These are phyloP conservation scores for Rhodotorula babjevae DNA, from an alignment of 768 basidiomycete genomes.

Conservation along the genomic window DNA sequence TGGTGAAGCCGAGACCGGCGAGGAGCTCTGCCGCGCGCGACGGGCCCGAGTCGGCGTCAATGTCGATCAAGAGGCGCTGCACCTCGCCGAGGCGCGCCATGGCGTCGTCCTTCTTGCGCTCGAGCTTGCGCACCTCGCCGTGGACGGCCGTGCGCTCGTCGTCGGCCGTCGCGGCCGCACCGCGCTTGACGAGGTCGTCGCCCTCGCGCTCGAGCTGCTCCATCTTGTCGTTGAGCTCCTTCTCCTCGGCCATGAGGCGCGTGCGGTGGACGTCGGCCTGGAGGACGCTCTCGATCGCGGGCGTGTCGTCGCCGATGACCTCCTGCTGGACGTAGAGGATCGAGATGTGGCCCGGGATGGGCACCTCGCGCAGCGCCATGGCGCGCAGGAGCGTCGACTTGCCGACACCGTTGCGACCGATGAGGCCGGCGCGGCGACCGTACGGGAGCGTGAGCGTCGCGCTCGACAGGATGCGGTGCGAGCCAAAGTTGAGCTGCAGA, in stretches of 20 bases:
- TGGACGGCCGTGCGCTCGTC: constrained; percentile 52
- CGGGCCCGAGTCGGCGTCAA: constrained; percentile 98
- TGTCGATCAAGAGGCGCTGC: constrained; percentile 84
- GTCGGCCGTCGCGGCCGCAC: neutral
- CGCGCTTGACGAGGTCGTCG: constrained; percentile 19
- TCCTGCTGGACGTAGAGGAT: constrained; percentile 99
- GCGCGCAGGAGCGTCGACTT: constrained; percentile 93
- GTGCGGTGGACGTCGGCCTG: constrained; percentile 99
- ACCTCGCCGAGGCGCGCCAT: constrained; percentile 73
- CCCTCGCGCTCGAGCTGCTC: constrained; percentile 42
- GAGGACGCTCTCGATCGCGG: constrained; percentile 88
- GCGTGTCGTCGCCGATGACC: constrained; percentile 88
- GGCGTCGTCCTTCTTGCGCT: constrained; percentile 46
- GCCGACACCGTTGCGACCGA: constrained; percentile 86
- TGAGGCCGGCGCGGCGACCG: constrained; percentile 83
- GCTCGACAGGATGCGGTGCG: constrained; percentile 79
- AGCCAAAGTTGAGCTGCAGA: constrained; percentile 59
- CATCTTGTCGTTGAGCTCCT: constrained; percentile 65
- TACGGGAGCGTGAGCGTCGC: constrained; percentile 81
- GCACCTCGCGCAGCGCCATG: constrained; percentile 89
- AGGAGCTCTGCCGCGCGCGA: constrained; percentile 81
- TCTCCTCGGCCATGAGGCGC: constrained; percentile 80
- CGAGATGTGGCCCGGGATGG: constrained; percentile 83
- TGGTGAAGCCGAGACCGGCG: constrained; percentile 87
- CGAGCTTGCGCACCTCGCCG: constrained; percentile 36